Conservation (phyloP, 345 rosid species). For the Hypericum perforatum region DNA sequence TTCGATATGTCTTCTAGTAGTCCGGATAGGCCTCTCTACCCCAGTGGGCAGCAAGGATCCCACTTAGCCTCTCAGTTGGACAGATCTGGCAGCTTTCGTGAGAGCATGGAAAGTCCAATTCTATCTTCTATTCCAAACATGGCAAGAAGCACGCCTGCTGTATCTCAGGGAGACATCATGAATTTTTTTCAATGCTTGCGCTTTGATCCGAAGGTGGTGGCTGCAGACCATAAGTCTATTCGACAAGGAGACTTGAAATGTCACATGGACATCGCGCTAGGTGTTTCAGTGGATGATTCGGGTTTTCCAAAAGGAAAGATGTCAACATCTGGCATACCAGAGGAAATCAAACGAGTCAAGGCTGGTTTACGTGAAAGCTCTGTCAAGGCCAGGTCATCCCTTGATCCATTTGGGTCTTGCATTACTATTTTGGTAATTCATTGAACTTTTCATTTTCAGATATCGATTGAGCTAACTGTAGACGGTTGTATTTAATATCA, state of each 20-base stretch:
- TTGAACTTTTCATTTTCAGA: constrained; percentile 7
- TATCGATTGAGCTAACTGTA: too few species aligned
- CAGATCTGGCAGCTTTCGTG: constrained; percentile 83
- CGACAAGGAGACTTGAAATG: constrained; percentile 68
- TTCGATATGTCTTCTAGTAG: constrained; percentile 78
- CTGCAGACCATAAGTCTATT: constrained; percentile 63
- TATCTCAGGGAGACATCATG: constrained; percentile 57
- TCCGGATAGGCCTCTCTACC: constrained; percentile 65
- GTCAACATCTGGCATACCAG: constrained; percentile 41
- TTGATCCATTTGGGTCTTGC: constrained; percentile 18
- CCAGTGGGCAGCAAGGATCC: constrained; percentile 70
- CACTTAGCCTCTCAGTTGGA: constrained; percentile 61
- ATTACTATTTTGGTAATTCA: constrained; percentile 18
- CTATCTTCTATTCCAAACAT: constrained; percentile 57
- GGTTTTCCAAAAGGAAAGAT: constrained; percentile 52
- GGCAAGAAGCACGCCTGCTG: constrained; percentile 51
- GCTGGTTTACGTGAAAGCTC: constrained; percentile 51
- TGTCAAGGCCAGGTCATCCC: constrained; percentile 73
- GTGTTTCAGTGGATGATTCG: constrained; percentile 63
- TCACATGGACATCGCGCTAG: constrained; percentile 60
- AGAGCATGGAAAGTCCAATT: constrained; percentile 59
- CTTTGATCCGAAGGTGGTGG: constrained; percentile 67
- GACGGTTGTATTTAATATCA: constrained; percentile 23
- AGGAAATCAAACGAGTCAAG: constrained; percentile 70
- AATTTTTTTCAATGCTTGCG: constrained; percentile 65